Conservation (phyloP, 805 yeast species). For the Starmerella gropengiesseri region DNA sequence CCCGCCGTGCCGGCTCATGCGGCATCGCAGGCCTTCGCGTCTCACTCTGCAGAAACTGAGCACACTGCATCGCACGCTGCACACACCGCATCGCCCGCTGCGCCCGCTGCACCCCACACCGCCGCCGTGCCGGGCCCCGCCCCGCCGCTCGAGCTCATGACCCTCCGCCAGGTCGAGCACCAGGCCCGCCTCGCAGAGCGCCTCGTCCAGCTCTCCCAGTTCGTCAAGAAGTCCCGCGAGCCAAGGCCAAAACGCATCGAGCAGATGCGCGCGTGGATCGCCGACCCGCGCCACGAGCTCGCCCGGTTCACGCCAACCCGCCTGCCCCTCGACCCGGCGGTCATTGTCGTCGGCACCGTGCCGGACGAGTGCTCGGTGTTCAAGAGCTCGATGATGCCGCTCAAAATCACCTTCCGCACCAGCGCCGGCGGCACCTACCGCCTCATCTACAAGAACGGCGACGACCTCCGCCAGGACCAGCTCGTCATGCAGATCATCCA, state of each 20-base stretch:
- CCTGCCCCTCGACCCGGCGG: slow-evolving; percentile 74
- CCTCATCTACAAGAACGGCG: slow-evolving; percentile 90
- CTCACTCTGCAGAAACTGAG: no score
- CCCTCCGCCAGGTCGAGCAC: slow-evolving; percentile 27
- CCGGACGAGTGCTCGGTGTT: slow-evolving; percentile 78
- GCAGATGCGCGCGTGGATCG: slow-evolving; percentile 45
- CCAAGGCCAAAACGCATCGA: slow-evolving; percentile 68
- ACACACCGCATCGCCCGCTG: no score
- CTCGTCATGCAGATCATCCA: slow-evolving; percentile 87
- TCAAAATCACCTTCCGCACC: slow-evolving; percentile 69
- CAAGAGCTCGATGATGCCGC: slow-evolving; percentile 82
- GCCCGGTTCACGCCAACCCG: slow-evolving; percentile 44
- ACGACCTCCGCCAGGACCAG: slow-evolving; percentile 92
- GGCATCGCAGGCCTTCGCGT: no score
- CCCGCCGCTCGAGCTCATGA: slow-evolving; percentile 8
- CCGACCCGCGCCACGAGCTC: slow-evolving; percentile 38
- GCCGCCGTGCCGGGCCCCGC: not conserved
- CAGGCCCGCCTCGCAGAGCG: slow-evolving; percentile 63
- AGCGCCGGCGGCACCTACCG: slow-evolving; percentile 45
- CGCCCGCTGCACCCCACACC: no score
- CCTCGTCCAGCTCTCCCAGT: slow-evolving; percentile 53
- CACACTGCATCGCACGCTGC: no score
- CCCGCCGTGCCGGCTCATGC: not conserved
- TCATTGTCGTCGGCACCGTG: slow-evolving; percentile 60
- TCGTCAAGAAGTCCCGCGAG: slow-evolving; percentile 58